phyloP scores from a whole-genome alignment of 2,329 filamentous ascomycete species.

The Tolypocladium album region DNA sequence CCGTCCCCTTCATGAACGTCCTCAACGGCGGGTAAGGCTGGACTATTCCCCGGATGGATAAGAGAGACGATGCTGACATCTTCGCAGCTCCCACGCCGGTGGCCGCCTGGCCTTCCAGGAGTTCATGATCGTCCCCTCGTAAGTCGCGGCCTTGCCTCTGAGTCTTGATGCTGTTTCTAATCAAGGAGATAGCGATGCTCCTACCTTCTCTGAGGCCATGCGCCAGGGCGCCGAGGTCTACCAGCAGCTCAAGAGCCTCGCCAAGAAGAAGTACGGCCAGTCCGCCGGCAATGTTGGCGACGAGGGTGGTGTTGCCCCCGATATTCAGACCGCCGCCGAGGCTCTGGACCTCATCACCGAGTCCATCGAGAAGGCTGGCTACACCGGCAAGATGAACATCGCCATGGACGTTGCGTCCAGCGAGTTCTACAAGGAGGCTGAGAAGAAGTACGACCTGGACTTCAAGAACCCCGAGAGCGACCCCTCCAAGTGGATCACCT shows the following conservation, averaged over 20 bases:
- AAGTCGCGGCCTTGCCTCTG: constrained; percentile 22
- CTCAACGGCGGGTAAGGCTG: constrained; percentile 58
- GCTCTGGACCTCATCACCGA: constrained; percentile 93
- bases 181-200: constrained; percentile 50
- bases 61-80: constrained; percentile 7
- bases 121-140: constrained; percentile 89
- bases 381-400: constrained; percentile 93
- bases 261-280: constrained; percentile 99
- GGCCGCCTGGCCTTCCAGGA: constrained; percentile 92
- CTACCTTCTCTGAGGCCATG: constrained; percentile 90
- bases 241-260: constrained; percentile 90
- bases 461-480: constrained; percentile 99
- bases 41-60: not conserved
- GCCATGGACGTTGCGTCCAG: constrained; percentile 98
- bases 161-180: constrained; percentile 3
- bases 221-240: constrained; percentile 96
- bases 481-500: constrained; percentile 94
- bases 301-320: constrained; percentile 97
- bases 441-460: constrained; percentile 99
- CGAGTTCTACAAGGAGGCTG: constrained; percentile 97
- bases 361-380: constrained; percentile 88
- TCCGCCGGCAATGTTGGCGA: constrained; percentile 98
- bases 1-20: constrained; percentile 90
- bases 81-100: constrained; percentile 76
- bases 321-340: constrained; percentile 96